Conservation (phyloP, 2,329 filamentous ascomycete genomes). For the Aspergillus oerlinghausenensis region DNA sequence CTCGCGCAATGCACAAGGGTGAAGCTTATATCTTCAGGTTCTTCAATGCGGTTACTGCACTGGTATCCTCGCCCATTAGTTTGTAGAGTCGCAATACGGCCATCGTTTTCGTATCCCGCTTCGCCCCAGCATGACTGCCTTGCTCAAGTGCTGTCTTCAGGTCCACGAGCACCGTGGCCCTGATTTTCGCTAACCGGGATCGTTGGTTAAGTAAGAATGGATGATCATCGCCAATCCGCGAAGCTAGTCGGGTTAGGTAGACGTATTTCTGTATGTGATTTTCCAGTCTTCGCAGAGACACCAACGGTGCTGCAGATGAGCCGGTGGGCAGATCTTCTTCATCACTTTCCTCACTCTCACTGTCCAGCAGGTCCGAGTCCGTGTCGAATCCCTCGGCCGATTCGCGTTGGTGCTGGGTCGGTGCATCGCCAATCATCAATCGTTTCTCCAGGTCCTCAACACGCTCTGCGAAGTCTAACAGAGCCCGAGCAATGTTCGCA, state of each 20-base stretch:
- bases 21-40: conserved; percentile 30
- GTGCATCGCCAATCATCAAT: conserved; percentile 58
- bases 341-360: conserved; percentile 32
- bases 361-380: conserved; percentile 33
- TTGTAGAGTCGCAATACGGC: conserved; percentile 57
- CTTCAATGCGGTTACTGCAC: conserved; percentile 56
- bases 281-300: conserved; percentile 46
- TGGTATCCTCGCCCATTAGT: conserved; percentile 56
- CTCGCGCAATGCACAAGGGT: not conserved
- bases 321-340: conserved; percentile 40
- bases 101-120: conserved; percentile 43
- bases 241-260: conserved; percentile 49
- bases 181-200: conserved; percentile 52
- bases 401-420: conserved; percentile 14
- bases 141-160: conserved; percentile 60
- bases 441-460: conserved; percentile 60
- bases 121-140: conserved; percentile 38
- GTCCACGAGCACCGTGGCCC: conserved; percentile 61
- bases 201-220: conserved; percentile 60
- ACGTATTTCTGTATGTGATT: conserved; percentile 56
- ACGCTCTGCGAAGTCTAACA: conserved; percentile 44
- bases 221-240: conserved; percentile 52
- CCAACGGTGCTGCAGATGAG: conserved; percentile 25
- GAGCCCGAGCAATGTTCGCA: conserved; percentile 56
- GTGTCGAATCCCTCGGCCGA: conserved; percentile 23